Conservation (phyloP, 1,284 basidiomycete genomes). For the Austroboletus novae-zelandiae region DNA sequence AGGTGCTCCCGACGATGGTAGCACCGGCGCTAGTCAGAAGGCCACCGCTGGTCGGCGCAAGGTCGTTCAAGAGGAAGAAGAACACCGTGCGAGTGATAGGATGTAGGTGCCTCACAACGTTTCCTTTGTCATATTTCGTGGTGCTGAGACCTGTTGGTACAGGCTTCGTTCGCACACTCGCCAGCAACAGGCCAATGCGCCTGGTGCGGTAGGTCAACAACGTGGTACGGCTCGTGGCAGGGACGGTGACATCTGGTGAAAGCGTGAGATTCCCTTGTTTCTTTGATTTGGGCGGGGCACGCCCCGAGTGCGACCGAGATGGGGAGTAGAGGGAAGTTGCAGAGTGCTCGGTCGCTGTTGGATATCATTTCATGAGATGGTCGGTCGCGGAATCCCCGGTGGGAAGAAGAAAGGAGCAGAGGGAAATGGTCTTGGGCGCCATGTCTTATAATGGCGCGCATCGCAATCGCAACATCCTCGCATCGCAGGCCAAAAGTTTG, state of each 20-base stretch:
- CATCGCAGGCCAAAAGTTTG: slow-evolving; percentile 12
- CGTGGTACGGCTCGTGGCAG: slow-evolving; percentile 54
- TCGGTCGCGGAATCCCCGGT: slow-evolving; percentile 31
- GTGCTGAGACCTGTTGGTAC: slow-evolving; percentile 15
- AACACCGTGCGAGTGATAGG: slow-evolving; percentile 72
- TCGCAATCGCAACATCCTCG: slow-evolving; percentile 23
- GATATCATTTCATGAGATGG: slow-evolving; percentile 38
- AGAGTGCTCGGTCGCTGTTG: slow-evolving; percentile 51
- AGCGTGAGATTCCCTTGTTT: slow-evolving; percentile 37
- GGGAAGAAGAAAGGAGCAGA: slow-evolving; percentile 16
- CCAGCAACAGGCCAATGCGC: slow-evolving; percentile 59
- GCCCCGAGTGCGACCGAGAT: slow-evolving; percentile 62
- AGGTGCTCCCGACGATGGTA: slow-evolving; percentile 61
- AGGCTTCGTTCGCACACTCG: slow-evolving; percentile 85
- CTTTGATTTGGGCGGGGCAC: slow-evolving; percentile 45
- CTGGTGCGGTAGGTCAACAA: slow-evolving; percentile 62
- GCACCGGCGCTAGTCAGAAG: slow-evolving; percentile 58
- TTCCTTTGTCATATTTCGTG: slow-evolving; percentile 18
- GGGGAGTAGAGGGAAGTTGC: slow-evolving; percentile 57
- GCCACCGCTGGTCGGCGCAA: slow-evolving; percentile 61
- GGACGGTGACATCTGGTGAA: slow-evolving; percentile 75
- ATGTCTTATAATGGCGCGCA: slow-evolving; percentile 28
- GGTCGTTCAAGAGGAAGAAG: slow-evolving; percentile 77
- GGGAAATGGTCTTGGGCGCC: slow-evolving; percentile 42
- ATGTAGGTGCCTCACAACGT: slow-evolving; percentile 56